Base-by-base conservation (phyloP, 495 filamentous ascomycete species). In the Barbatosphaeria neglecta region DNA sequence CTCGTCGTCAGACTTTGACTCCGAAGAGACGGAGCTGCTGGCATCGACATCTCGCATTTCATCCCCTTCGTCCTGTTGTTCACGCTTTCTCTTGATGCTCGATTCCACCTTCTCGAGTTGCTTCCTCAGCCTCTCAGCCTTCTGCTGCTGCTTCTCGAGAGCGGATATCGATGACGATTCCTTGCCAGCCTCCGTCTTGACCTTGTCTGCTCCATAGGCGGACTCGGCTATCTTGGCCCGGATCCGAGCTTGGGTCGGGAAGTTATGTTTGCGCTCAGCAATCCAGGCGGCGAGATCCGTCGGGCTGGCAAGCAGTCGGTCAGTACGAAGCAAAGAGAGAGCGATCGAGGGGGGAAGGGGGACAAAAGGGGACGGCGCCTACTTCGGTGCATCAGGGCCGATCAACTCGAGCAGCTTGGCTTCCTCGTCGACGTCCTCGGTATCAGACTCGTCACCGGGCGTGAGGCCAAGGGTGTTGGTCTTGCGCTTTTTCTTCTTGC, bases 391-490 rank as follows among this genome's bases (percentile, higher is more conserved):
- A 39, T 70, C 69, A 25, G 56, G 54, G 19, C 70, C 70, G 46
- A 67, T 59, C 39, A 70, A 50, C 62, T 92, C 86, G 51, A 84
- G 80, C 7, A 75, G 69, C 47, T 84, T 83, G 60, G 86, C 78
- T 50, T 81, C 76, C 50, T 90, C 86, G 43, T 84, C 80, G 43
- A 81, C 85, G 1, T 77, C 80, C 52, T 86, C 83, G 45, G 84
- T 78, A 37, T 82, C 81, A 10, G 80, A 77, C 35, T 82, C 80
- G n/a, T 74, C 73, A 31, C 78, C 79, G 11, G 85, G 88, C 2
- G 84, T 89, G 45, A 95, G 61, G 17, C 88, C 88, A 8, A 95
- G 76, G 24, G 83, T 81, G 42, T 92, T 89, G 37, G 81, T 80
- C 57, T 79, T 81, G 40, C 82, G 69, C 70, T 85, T 84, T 69